Conservation (phyloP, 2,329 filamentous ascomycete species). For the Aspergillus sp. region DNA sequence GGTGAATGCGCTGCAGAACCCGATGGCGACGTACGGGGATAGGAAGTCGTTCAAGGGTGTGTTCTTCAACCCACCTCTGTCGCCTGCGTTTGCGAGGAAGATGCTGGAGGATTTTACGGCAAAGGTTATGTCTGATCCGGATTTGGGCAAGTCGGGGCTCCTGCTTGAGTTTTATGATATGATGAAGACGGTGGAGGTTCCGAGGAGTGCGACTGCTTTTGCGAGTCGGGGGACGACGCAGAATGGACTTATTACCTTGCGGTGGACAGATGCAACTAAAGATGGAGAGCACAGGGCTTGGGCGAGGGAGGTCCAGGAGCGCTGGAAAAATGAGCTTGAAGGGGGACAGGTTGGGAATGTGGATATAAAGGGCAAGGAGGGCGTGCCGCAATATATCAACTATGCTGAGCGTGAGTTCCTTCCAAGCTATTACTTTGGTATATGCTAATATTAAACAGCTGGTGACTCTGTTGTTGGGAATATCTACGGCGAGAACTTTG, state of each 20-base stretch:
- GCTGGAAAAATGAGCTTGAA: conserved; percentile 28
- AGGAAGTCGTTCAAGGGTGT: conserved; percentile 47
- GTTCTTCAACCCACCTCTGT: conserved; percentile 47
- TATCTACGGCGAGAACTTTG: conserved; percentile 48
- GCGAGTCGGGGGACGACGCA: conserved; percentile 48
- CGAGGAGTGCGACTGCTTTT: conserved; percentile 43
- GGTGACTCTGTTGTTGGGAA: conserved; percentile 34
- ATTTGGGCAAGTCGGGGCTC: conserved; percentile 31
- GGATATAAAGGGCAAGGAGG: conserved; percentile 3
- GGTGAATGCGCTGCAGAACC: conserved; percentile 43
- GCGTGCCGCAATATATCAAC: conserved; percentile 38
- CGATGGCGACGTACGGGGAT: conserved; percentile 39
- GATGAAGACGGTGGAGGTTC: conserved; percentile 39
- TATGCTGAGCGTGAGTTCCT: conserved; percentile 34
- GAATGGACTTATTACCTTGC: conserved; percentile 43
- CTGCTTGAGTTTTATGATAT: conserved; percentile 48
- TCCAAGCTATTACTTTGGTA: background rate
- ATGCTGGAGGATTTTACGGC: conserved; percentile 33
- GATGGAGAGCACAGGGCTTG: conserved; percentile 41
- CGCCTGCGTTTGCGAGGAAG: conserved; percentile 30
- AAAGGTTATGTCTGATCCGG: conserved; percentile 27
- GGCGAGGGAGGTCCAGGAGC: conserved; percentile 35
- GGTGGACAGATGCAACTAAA: conserved; percentile 42
- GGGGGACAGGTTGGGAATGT: background rate
- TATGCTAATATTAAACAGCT: conserved; percentile 23